Base-by-base conservation (phyloP, 345 rosid species). In the Aegle marmelos region DNA sequence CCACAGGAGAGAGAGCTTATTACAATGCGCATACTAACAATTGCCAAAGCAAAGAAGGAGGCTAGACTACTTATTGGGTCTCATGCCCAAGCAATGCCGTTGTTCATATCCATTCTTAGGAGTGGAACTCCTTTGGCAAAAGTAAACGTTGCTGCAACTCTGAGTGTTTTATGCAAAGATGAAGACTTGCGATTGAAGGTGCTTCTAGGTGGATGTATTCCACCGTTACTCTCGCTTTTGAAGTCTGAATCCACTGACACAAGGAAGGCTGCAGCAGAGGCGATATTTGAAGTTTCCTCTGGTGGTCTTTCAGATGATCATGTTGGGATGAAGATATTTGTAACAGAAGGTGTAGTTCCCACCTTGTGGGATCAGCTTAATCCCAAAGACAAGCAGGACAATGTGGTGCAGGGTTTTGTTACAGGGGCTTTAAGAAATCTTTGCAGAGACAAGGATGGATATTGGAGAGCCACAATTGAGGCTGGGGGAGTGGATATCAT, bases 381-480 rank as follows among this genome's bases (percentile, higher is more conserved):
- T 87, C 85, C 83, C 48, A 85, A 66, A 61, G 89, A 83, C 70
- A 88, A 84, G 66, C 94, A 90, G 75, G 95, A 95, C 81, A 88
- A 84, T 73, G 92, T 83, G 62, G 98, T 93, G 9, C 91, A 90
- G 84, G 98, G 98, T 14, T 89, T 87, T 82, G 83, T 95, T 76
- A 89, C 89, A 9, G 98, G 98, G 74, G 98, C 98, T 72, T 82
- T 95, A 79, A 90, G 95, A 83, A 95, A 95, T 82, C 98, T 93
- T 81, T 93, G 98, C 16, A 84, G 92, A 30, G 88, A 89, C 74
- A 91, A 86, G 86, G 93, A 93, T 73, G 88, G 86, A 6, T 93
- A 89, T 72, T 93, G 95, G 98, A 89, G 81, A 76, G 82, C 88
- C 68, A 88, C 90, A 45, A 88, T 93, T 14, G 90, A 91, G 84